Conservation (phyloP, 2,329 filamentous ascomycete genomes). For the Byssoonygena ceratinophila region DNA sequence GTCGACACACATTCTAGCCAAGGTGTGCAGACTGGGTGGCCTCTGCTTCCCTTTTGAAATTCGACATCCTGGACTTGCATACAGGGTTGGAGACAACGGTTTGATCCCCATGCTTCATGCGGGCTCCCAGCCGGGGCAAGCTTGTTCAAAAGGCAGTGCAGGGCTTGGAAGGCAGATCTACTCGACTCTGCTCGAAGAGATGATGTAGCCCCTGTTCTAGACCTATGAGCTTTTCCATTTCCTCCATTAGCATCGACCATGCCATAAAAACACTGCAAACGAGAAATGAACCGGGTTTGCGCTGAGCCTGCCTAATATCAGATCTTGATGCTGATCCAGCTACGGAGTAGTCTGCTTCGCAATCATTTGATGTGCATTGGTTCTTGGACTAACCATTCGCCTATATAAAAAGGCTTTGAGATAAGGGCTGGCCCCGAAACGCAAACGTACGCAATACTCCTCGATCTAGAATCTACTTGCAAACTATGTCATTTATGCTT, state of each 20-base stretch:
- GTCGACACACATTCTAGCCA: neutral
- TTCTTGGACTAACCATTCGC: neutral
- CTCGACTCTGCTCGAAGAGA: neutral
- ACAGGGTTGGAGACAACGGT: neutral
- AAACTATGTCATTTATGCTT: too few species aligned
- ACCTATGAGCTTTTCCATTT: neutral
- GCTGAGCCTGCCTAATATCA: neutral
- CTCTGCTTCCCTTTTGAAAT: neutral
- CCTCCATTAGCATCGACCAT: neutral
- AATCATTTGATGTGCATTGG: neutral
- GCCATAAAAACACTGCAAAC: neutral
- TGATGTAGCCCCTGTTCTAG: neutral
- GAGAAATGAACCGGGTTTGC: neutral
- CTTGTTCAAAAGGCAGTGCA: neutral
- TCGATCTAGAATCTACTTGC: too few species aligned
- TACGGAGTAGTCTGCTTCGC: neutral
- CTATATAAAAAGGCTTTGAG: neutral
- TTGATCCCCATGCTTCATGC: neutral
- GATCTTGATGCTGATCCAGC: neutral
- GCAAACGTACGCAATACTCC: neutral
- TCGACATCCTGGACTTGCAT: conserved; percentile 4
- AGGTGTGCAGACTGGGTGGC: neutral
- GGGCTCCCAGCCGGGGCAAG: neutral
- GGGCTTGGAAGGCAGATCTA: neutral
- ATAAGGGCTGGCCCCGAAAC: too few species aligned